Percentiles rank a stretch among this genome's conserved stretches.
These are phyloP conservation scores for Zygoascus meyerae DNA, from an alignment of 1,139 yeast genomes.

Conservation along the genomic window DNA sequence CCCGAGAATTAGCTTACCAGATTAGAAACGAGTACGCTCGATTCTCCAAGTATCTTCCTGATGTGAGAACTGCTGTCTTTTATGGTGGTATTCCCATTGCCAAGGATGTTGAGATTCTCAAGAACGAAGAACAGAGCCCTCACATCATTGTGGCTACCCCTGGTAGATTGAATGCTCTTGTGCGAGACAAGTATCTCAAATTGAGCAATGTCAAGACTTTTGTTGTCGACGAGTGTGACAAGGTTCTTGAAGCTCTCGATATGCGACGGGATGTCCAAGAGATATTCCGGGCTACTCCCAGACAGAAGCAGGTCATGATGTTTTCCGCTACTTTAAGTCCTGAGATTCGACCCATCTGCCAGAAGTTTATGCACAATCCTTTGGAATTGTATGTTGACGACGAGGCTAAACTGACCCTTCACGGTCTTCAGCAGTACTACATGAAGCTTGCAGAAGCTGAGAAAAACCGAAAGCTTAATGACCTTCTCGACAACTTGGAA, in stretches of 20 bases:
- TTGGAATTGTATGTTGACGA: conserved; percentile 96
- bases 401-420: conserved; percentile 94
- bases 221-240: conserved; percentile 97
- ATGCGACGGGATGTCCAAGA: conserved; percentile 99
- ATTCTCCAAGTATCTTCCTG: conserved; percentile 98
- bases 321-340: conserved; percentile 93
- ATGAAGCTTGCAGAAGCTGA: conserved; percentile 84
- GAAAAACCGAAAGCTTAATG: conserved; percentile 90
- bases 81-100: conserved; percentile 92
- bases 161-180: conserved; percentile 92
- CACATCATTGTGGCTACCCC: conserved; percentile 98
- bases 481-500: conserved; percentile 87
- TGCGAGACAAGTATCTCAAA: conserved; percentile 84
- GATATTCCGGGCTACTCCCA: conserved; percentile 95
- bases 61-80: conserved; percentile 92
- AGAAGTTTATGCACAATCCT: conserved; percentile 97
- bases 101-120: conserved; percentile 81
- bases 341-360: conserved; percentile 95
- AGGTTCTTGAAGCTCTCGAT: conserved; percentile 77
- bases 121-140: conserved; percentile 91
- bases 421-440: conserved; percentile 96
- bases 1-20: conserved; percentile 98
- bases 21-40: conserved; percentile 96
- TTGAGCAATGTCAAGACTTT: conserved; percentile 88
- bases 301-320: conserved; percentile 99